Conservation (phyloP, 129 eudicot genomes). For the Centaurea solstitialis region DNA sequence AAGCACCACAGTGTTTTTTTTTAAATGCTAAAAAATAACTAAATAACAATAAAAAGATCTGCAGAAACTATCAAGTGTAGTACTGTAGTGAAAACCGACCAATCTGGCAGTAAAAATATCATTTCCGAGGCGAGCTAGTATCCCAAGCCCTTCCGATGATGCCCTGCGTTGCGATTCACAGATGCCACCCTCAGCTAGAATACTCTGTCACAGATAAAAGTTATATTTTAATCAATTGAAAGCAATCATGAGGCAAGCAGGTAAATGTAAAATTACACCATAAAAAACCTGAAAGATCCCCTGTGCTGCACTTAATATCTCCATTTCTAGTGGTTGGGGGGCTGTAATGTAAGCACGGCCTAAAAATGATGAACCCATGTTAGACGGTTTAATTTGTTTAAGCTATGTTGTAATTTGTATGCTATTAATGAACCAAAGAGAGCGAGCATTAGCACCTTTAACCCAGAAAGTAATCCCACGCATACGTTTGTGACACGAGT, state of each 20-base stretch:
- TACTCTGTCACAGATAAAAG: constrained; percentile 51
- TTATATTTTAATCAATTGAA: constrained; percentile 2
- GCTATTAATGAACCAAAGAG: constrained; percentile 15
- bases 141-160: constrained; percentile 93
- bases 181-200: constrained; percentile 90
- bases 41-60: not conserved
- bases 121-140: constrained; percentile 89
- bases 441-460: constrained; percentile 58
- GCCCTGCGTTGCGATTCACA: constrained; percentile 98
- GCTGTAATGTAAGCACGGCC: constrained; percentile 75
- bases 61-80: not conserved
- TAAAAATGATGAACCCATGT: constrained; percentile 28
- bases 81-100: constrained; percentile 45
- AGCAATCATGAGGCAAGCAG: constrained; percentile 1
- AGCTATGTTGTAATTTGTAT: not conserved
- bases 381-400: constrained; percentile 15
- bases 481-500: constrained; percentile 78
- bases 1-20: constrained; percentile 9
- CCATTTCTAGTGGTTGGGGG: constrained; percentile 79
- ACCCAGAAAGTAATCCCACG: constrained; percentile 91
- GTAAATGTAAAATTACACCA: constrained; percentile 17
- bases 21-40: not conserved
- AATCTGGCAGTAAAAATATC: constrained; percentile 89
- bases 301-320: constrained; percentile 62
- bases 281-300: constrained; percentile 85